phyloP scores from a whole-genome alignment of 1,139 yeast genomes.

The Protomyces macrosporus region DNA sequence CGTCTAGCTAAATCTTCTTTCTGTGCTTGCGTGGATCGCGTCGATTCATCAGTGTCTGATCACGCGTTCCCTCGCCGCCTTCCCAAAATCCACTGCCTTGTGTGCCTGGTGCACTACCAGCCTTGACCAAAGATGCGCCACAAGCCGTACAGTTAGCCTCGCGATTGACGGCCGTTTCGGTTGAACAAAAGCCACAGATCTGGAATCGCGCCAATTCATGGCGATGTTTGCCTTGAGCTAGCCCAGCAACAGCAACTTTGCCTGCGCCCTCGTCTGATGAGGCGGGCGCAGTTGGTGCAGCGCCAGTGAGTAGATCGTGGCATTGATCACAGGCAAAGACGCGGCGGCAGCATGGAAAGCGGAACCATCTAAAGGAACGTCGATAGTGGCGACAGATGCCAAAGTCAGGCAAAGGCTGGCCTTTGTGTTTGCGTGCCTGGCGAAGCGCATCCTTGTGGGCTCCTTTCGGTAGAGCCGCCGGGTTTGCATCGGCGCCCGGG shows the following conservation, averaged over 20 bases:
- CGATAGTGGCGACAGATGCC: conserved; percentile 44
- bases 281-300: not conserved
- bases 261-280: too few species aligned
- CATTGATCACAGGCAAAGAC: conserved; percentile 45
- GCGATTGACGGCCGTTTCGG: conserved; percentile 41
- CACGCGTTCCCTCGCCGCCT: conserved; percentile 46
- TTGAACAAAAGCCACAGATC: conserved; percentile 44
- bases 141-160: not conserved
- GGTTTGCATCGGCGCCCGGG: not conserved
- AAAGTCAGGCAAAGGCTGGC: conserved; percentile 41
- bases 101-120: conserved; percentile 31
- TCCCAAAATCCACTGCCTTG: conserved; percentile 43
- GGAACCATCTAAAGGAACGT: conserved; percentile 44
- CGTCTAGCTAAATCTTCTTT: conserved; percentile 27
- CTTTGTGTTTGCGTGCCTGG: conserved; percentile 31
- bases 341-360: conserved; percentile 44
- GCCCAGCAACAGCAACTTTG: not conserved
- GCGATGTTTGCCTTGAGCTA: conserved; percentile 35
- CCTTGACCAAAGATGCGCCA: conserved; percentile 34
- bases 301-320: conserved; percentile 40
- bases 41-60: conserved; percentile 40
- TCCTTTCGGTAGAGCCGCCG: not conserved
- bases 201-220: conserved; percentile 41
- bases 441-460: not conserved
- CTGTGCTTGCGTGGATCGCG: conserved; percentile 44